Base-by-base conservation (phyloP, 371 early-diverging fungal species). In the Actinomucor elegans region DNA sequence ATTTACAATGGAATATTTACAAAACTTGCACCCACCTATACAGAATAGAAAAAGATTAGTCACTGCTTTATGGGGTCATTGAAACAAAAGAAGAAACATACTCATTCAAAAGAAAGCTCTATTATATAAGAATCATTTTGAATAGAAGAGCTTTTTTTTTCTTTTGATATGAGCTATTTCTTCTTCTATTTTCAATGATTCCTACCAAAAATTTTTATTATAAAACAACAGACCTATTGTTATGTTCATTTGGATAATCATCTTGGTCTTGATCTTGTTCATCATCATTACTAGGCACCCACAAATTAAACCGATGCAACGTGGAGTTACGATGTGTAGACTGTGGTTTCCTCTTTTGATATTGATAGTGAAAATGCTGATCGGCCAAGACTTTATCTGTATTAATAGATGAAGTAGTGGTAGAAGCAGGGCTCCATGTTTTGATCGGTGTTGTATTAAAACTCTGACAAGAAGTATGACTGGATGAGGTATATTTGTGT, bases 291-390 rank as follows among this genome's bases (percentile, higher is more conserved):
- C 35, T 49, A 18, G 61, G 61, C 6, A 61, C 28, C 61, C 61
- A 61, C 5, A 56, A 20, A 36, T 61, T 55, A 12, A 61, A 55
- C 24, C 61, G 51, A 23, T 52, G 55, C 5, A 32, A 40, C 1
- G 42, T 51, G 0, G 52, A 48, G 9, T 38, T 44, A 15, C 50
- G 49, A 12, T 42, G 29, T 10, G 46, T 46, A 5, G 52, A 46
- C 17, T 47, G 45, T 1, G 21, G 37, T 32, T 51, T 52, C 38
- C 43, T 15, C n/a, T 17, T 32, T 8, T 27, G 8, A 18, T 46
- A 21, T 12, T 18, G 6, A n/a, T n/a, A n/a, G n/a, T n/a, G n/a
- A n/a, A n/a, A n/a, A n/a, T n/a, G n/a, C n/a, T n/a, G n/a, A 14
- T 45, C n/a, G 17, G 27, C 33, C 23, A 32, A 32, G 8, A 44